Evolutionary conservation across 148 eudicot genomes (phyloP).

Genomic region (Polygonum aviculare): DNA sequence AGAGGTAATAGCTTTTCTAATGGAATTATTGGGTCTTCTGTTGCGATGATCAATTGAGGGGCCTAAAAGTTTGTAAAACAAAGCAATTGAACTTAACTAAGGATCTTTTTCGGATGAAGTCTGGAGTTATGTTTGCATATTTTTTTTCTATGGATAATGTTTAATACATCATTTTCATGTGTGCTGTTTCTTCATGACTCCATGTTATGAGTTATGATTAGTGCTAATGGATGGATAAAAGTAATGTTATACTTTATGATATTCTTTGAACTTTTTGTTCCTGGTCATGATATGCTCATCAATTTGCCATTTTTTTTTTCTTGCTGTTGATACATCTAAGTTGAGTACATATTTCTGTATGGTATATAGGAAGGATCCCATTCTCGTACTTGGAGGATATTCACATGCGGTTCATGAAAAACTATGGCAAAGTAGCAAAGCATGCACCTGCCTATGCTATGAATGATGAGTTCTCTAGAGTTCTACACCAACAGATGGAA

Average conservation of each 20-base stretch:
- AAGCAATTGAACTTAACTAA: not conserved
- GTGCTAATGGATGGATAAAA: not conserved
- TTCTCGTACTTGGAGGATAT: conserved; percentile 93
- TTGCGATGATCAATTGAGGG: not conserved
- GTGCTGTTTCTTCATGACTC: not conserved
- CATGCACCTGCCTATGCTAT: conserved; percentile 92
- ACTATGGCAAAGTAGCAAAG: conserved; percentile 77
- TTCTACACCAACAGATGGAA: conserved; percentile 80
- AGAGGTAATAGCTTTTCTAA: not conserved
- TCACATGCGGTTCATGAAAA: conserved; percentile 97
- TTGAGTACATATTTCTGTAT: not conserved
- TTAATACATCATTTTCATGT: not conserved
- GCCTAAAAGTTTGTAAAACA: not conserved
- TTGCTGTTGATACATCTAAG: not conserved
- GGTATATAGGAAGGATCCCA: conserved; percentile 74
- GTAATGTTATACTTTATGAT: not conserved
- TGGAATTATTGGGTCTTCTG: not conserved
- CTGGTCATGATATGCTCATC: not conserved
- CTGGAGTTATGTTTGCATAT: not conserved
- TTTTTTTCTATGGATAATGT: not conserved
- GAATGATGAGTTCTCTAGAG: conserved; percentile 83
- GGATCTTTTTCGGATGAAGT: not conserved
- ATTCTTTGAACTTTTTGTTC: not conserved
- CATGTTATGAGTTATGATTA: not conserved
- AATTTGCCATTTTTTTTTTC: not conserved